Evolutionary conservation across 441 rosid genomes (phyloP), one percentile per base, ranked within the genome.

Genomic region (Geranium incanum): DNA sequence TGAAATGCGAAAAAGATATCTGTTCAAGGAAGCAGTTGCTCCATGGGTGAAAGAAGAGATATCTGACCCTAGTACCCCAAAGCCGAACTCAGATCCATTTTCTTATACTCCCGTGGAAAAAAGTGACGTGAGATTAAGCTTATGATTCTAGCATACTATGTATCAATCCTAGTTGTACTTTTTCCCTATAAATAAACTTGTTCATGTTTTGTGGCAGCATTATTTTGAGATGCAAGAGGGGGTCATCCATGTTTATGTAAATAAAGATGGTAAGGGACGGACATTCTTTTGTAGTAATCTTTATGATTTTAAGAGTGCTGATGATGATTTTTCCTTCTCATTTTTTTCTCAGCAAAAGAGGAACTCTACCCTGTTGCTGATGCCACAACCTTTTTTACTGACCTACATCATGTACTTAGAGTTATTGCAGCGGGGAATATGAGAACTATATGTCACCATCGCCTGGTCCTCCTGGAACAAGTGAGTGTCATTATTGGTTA

Each of bases 31-130:
- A 79, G 89, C 96, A 19, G 79, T 87, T 77, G 96, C 96, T 67
- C 97, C 99, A 21, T 95, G 98, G 99, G 98, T 85, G 70, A 95
- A 84, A 78, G 98, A 95, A 88, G 82, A 87, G 67, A 91, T 95
- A 77, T 88, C 88, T 71, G 99, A 95, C 74, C 98, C 98, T 37
- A 87, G 98, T 71, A 95, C 99, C 1, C 99, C 99, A 8, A 95
- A 92, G 86, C 93, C 91, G 74, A 95, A 92, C 76, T 84, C 79
- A 28, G 95, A 85, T 60, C 99, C 98, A 21, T 95, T 95, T 84
- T 83, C 80, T 69, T 92, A 80, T 71, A 83, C 84, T 69, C 80
- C 95, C 39, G 93, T 84, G 77, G 91, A 87, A 74, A 92, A 92
- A 69, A 83, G 97, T 82, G 89, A 87, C 52, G 99, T 92, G 76